phyloP scores from a whole-genome alignment of 768 basidiomycete genomes.

The Trametes cingulata region DNA sequence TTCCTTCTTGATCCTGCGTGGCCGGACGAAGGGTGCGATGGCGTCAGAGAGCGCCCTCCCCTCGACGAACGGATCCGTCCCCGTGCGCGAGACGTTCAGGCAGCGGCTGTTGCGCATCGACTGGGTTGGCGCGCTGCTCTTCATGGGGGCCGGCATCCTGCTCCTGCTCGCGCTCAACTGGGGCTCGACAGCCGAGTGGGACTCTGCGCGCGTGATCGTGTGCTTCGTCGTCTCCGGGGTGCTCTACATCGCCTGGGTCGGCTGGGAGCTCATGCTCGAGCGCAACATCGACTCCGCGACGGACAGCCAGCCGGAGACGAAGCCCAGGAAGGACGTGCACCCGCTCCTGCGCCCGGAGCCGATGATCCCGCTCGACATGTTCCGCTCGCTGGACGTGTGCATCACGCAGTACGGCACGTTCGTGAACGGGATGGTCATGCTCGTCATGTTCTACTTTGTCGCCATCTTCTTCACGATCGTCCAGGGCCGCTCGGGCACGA shows the following conservation, averaged over 20 bases:
- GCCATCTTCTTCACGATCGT: slow-evolving; percentile 53
- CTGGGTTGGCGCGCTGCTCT: slow-evolving; percentile 48
- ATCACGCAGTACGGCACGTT: slow-evolving; percentile 41
- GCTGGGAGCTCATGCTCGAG: slow-evolving; percentile 47
- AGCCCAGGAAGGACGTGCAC: neutral
- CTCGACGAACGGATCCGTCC: neutral
- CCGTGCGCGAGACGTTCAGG: slow-evolving; percentile 23
- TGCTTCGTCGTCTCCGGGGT: slow-evolving; percentile 48
- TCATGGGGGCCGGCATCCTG: slow-evolving; percentile 45
- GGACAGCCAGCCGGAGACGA: neutral
- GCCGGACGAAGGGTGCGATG: slow-evolving; percentile 28
- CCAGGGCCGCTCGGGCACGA: slow-evolving; percentile 39
- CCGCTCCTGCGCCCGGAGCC: slow-evolving; percentile 36
- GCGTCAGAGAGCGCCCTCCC: slow-evolving; percentile 17
- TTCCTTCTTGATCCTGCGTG: slow-evolving; percentile 43
- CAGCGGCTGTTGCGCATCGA: slow-evolving; percentile 42
- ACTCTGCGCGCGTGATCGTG: slow-evolving; percentile 45
- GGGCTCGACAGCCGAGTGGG: slow-evolving; percentile 48
- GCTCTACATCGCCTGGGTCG: slow-evolving; percentile 40
- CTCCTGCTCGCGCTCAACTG: slow-evolving; percentile 52
- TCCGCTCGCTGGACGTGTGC: slow-evolving; percentile 44
- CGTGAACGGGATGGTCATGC: slow-evolving; percentile 48
- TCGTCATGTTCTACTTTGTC: slow-evolving; percentile 57
- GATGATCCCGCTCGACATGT: slow-evolving; percentile 49
- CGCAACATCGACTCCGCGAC: slow-evolving; percentile 15